These are phyloP conservation scores for Ophioceras dolichostomum DNA, from an alignment of 2,329 filamentous ascomycete genomes.

Conservation along the genomic window DNA sequence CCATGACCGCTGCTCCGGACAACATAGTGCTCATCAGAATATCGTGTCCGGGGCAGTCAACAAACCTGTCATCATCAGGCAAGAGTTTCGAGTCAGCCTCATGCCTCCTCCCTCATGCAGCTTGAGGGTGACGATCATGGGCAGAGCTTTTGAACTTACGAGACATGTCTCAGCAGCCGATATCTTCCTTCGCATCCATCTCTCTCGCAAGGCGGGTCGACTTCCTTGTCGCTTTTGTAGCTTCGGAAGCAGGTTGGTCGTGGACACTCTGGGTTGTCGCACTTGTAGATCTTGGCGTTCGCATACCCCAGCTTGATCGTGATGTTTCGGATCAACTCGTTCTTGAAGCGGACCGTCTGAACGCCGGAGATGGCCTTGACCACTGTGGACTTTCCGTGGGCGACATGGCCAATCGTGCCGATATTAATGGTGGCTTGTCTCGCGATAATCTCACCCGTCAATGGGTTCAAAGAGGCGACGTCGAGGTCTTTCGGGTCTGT, in stretches of 20 bases:
- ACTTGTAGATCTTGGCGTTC: conserved; percentile 99
- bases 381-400: conserved; percentile 96
- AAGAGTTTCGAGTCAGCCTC: no score
- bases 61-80: conserved; percentile 70
- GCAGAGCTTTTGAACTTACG: conserved; percentile 48
- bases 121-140: no score
- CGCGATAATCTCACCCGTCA: conserved; percentile 94
- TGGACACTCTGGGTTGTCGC: conserved; percentile 82
- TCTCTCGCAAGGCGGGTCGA: conserved; percentile 90
- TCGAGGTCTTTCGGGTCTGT: conserved; percentile 87
- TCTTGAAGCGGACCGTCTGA: conserved; percentile 99
- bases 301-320: conserved; percentile 99
- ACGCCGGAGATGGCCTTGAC: conserved; percentile 99
- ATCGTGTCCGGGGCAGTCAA: conserved; percentile 98
- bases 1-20: conserved; percentile 98
- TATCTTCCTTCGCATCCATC: conserved; percentile 85
- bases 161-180: conserved; percentile 80
- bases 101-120: no score
- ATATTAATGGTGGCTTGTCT: conserved; percentile 99
- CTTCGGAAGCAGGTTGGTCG: conserved; percentile 91
- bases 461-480: conserved; percentile 63
- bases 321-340: conserved; percentile 97
- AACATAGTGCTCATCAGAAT: conserved; percentile 99
- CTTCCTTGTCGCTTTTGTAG: conserved; percentile 98
- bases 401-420: conserved; percentile 95